Conservation (phyloP, 1,284 basidiomycete species). For the Bjerkandera adusta region DNA sequence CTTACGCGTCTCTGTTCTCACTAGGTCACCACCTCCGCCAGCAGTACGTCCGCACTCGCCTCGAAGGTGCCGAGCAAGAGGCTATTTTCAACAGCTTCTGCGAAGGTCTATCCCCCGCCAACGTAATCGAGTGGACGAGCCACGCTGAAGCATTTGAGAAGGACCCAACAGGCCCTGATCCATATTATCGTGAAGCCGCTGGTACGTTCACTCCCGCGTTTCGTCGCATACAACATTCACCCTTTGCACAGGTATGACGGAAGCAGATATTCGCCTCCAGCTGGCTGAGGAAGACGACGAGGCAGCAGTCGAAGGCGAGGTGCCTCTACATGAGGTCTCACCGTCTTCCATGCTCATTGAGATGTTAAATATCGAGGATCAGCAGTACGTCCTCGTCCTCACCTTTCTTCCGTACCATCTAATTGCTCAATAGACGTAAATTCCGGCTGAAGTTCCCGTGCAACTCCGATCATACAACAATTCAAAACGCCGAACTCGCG, state of each 20-base stretch:
- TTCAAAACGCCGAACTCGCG: neutral
- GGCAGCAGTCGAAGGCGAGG: neutral
- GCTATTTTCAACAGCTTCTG: neutral
- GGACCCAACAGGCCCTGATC: neutral
- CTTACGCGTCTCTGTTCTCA: neutral
- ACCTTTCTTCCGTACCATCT: too few species aligned
- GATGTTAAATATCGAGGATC: slow-evolving; percentile 2
- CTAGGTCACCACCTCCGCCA: too few species aligned
- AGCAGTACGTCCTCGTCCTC: neutral
- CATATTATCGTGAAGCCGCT: neutral
- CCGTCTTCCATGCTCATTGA: slow-evolving; percentile 1
- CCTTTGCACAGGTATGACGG: neutral
- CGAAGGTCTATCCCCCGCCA: neutral
- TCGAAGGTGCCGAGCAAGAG: neutral
- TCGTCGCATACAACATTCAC: neutral
- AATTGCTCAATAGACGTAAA: too few species aligned
- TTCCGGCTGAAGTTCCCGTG: too few species aligned
- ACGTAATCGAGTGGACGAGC: neutral
- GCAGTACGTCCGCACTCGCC: neutral
- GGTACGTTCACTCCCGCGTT: slow-evolving; percentile 1
- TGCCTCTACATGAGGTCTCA: neutral
- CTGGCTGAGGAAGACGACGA: slow-evolving; percentile 2
- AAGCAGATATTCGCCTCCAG: neutral
- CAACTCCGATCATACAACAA: too few species aligned
- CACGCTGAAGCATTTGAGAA: neutral